Conservation (phyloP, 768 basidiomycete genomes). For the Hericium erinaceus region DNA sequence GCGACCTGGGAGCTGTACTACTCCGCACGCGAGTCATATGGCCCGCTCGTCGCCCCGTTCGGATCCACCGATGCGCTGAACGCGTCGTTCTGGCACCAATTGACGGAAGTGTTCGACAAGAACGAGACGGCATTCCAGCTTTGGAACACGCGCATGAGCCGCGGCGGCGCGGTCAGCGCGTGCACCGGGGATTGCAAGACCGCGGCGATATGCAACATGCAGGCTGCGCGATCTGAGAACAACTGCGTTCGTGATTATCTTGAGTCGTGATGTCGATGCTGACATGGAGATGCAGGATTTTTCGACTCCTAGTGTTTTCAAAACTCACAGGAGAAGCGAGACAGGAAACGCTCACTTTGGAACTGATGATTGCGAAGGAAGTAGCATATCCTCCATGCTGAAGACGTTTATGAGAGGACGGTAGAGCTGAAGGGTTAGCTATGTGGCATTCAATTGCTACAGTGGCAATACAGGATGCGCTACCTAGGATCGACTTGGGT, state of each 20-base stretch:
- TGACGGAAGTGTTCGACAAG: not conserved
- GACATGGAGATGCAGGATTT: not conserved
- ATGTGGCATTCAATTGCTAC: no score
- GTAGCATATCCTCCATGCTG: not conserved
- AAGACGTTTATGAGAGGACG: not conserved
- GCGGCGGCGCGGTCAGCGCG: not conserved
- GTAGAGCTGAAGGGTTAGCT: not conserved
- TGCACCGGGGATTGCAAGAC: conserved; percentile 1
- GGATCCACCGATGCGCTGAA: conserved; percentile 1
- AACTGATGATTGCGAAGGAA: not conserved
- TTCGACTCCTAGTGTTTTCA: not conserved
- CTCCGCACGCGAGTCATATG: conserved; percentile 1
- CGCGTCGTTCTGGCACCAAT: conserved; percentile 1
- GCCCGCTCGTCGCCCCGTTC: conserved; percentile 1
- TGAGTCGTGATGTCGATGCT: not conserved
- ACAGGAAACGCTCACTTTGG: not conserved
- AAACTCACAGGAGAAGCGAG: not conserved
- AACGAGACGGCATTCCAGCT: conserved; percentile 1
- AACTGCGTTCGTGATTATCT: not conserved
- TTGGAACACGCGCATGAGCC: not conserved
- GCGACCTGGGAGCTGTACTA: conserved; percentile 3
- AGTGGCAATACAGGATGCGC: no score
- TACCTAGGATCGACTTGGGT: no score
- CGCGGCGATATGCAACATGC: not conserved
- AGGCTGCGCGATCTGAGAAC: conserved; percentile 1